phyloP scores from a whole-genome alignment of 2,329 filamentous ascomycete species.

The Geosmithia putterillii region DNA sequence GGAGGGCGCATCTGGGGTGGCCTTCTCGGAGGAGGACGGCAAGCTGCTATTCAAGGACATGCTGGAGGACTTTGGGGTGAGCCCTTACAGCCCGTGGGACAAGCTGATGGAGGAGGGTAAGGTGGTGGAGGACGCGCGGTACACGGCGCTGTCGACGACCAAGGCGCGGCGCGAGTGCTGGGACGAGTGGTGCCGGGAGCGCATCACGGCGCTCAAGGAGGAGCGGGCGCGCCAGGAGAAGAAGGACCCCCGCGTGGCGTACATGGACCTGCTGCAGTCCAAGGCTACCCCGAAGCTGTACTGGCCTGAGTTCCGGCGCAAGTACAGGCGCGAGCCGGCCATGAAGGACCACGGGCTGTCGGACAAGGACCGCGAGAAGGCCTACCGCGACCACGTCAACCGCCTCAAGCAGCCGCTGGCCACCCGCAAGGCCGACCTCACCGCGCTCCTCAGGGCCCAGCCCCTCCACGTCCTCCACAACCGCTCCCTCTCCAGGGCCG shows the following conservation, averaged over 20 bases:
- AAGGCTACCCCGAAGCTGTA: conserved; percentile 85
- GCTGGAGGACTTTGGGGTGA: conserved; percentile 70
- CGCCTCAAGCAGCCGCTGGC: conserved; percentile 53
- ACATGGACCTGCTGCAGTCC: conserved; percentile 67
- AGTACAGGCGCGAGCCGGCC: conserved; percentile 67
- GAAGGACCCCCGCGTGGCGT: conserved; percentile 71
- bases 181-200: conserved; percentile 70
- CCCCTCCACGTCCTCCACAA: conserved; percentile 48
- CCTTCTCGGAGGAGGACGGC: conserved; percentile 64
- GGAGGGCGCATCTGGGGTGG: conserved; percentile 58
- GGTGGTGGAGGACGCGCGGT: conserved; percentile 76
- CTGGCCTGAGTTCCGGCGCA: conserved; percentile 93
- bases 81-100: conserved; percentile 86
- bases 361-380: conserved; percentile 70
- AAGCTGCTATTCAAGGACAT: conserved; percentile 72
- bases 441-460: conserved; percentile 48
- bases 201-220: conserved; percentile 60
- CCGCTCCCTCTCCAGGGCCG: conserved; percentile 34
- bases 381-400: conserved; percentile 63
- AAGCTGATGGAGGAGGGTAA: conserved; percentile 72
- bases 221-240: conserved; percentile 65
- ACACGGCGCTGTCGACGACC: conserved; percentile 73
- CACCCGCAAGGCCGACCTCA: conserved; percentile 58
- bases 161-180: conserved; percentile 71
- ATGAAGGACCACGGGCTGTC: conserved; percentile 64